phyloP scores from a whole-genome alignment of 1,284 basidiomycete species.

The Phellopilus nigrolimitatus region DNA sequence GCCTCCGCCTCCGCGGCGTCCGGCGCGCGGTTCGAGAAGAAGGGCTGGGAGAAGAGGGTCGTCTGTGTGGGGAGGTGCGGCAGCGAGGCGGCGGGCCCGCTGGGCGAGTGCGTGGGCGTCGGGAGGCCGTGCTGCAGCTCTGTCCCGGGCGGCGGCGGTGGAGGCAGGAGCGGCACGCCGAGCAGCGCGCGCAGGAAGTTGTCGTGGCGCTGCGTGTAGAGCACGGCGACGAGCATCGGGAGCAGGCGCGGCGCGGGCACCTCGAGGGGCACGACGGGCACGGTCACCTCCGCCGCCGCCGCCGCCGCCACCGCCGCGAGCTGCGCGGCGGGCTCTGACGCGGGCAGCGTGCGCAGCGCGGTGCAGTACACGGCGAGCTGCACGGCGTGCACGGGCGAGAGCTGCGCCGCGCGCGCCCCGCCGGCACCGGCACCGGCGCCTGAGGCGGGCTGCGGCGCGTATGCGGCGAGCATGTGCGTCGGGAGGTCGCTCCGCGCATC shows the following conservation, averaged over 20 bases:
- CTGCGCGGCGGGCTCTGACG: constrained; percentile 23
- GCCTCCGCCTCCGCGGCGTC: too few relatives aligned
- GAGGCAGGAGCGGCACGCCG: constrained; percentile 27
- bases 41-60: constrained; percentile 34
- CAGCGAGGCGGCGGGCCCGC: too few relatives aligned
- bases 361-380: constrained; percentile 52
- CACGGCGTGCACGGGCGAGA: constrained; percentile 54
- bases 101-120: constrained; percentile 11
- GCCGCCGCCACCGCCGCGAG: constrained; percentile 1
- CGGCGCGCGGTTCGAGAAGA: constrained; percentile 38
- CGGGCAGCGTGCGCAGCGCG: constrained; percentile 40
- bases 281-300: constrained; percentile 26
- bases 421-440: constrained; percentile 24
- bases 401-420: constrained; percentile 29
- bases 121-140: constrained; percentile 4
- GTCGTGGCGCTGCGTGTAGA: constrained; percentile 42
- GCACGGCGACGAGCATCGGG: constrained; percentile 43
- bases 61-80: constrained; percentile 2
- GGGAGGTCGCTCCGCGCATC: constrained; percentile 34
- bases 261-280: constrained; percentile 45
- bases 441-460: constrained; percentile 31
- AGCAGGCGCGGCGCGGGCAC: constrained; percentile 48
- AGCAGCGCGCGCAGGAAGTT: constrained; percentile 39
- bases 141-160: constrained; percentile 20
- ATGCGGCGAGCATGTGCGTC: constrained; percentile 48